Evolutionary conservation across 192 early-diverging fungal genomes (phyloP), one percentile per base, ranked within the genome.

Genomic region (Podila verticillata): DNA sequence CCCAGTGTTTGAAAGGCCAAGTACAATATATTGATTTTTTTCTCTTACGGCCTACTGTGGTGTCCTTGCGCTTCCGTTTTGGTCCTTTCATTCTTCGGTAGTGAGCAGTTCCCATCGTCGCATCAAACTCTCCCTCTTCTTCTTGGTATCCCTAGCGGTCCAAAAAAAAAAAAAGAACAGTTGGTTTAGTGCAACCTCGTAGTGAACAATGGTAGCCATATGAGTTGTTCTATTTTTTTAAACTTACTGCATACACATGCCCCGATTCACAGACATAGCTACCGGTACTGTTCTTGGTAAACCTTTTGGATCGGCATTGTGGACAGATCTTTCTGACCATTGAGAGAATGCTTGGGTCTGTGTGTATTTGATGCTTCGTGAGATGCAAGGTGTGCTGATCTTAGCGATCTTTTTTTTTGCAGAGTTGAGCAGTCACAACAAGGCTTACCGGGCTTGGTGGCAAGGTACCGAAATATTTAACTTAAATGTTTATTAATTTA

Each of bases 111-210:
- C 77, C 77, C 13, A 19, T 20, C 12, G 20, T 59, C 0, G 44
- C 54, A 54, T 67, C 61, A 24, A 64, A 72, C 32, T 80, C 77
- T 17, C 65, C 69, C 17, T 72, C 77, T 26, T 72, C 70, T 30
- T 80, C 77, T 68, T 72, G 77, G 24, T 62, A 60, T 6, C 77
- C 77, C 77, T 80, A 72, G 15, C 22, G 49, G 49, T 2, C n/a
- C 20, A 54, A 54, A 31, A 47, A 39, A 30, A 30, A 24, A 58
- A 48, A 0, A 1, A 6, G 3, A 56, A 48, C 7, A 62, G 24
- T 26, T 7, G 1, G 1, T 29, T 44, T 22, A 13, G 36, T 29
- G 24, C 26, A 19, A 26, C 2, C 7, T 6, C 13, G 58, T 10
- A 30, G 24, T 17, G 30, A 58, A 15, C 8, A 15, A 17, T 26